These are phyloP conservation scores for Ustilago vetiveriae DNA, from an alignment of 1,284 basidiomycete species.

Conservation along the genomic window DNA sequence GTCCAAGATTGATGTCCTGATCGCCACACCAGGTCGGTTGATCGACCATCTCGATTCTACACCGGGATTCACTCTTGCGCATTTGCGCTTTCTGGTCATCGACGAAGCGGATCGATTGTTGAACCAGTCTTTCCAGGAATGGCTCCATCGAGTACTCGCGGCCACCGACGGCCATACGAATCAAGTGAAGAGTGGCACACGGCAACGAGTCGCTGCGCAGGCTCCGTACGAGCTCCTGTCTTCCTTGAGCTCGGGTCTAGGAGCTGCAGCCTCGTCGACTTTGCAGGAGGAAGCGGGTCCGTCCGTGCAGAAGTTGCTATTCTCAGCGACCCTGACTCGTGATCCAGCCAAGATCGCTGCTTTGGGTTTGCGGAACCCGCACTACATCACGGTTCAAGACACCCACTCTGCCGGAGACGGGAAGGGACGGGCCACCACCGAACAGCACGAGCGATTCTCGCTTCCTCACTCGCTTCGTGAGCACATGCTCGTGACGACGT, in stretches of 20 bases:
- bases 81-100: constrained; percentile 93
- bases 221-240: constrained; percentile 29
- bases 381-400: constrained; percentile 83
- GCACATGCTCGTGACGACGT: constrained; percentile 82
- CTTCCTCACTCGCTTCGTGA: constrained; percentile 58
- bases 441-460: constrained; percentile 57
- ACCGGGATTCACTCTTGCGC: constrained; percentile 85
- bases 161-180: constrained; percentile 31
- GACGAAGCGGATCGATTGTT: constrained; percentile 97
- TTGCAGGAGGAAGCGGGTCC: constrained; percentile 32
- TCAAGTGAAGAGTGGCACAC: background rate
- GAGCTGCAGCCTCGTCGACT: constrained; percentile 19
- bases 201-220: constrained; percentile 6
- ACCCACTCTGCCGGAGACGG: constrained; percentile 57
- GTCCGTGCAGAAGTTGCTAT: constrained; percentile 88
- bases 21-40: constrained; percentile 92
- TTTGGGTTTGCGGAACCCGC: constrained; percentile 80
- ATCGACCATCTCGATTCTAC: constrained; percentile 92
- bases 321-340: constrained; percentile 93
- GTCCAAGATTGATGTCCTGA: constrained; percentile 82
- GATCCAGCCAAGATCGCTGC: constrained; percentile 91
- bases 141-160: constrained; percentile 70
- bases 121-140: constrained; percentile 94
- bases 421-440: constrained; percentile 18
- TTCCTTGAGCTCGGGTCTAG: constrained; percentile 6